Conservation (phyloP, 1,284 basidiomycete genomes). For the Laetiporus sulphureus region DNA sequence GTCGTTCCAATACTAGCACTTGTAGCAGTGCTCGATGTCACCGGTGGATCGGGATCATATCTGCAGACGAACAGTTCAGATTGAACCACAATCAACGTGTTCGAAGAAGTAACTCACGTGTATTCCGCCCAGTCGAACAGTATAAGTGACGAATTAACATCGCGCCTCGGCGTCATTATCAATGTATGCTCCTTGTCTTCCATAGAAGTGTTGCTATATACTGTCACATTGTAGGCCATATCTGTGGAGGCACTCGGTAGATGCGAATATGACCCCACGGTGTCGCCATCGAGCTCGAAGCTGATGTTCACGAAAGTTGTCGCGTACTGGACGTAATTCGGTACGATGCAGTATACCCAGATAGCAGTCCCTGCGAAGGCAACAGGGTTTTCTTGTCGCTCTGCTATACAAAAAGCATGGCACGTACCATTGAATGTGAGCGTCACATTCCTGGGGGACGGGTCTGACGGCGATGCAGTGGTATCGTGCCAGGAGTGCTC, state of each 20-base stretch:
- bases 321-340: slow-evolving; percentile 9
- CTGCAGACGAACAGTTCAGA: too few species aligned
- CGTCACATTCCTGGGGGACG: not conserved
- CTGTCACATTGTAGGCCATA: slow-evolving; percentile 20
- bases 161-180: slow-evolving; percentile 9
- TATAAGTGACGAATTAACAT: not conserved
- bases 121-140: slow-evolving; percentile 2
- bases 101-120: not conserved
- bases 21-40: too few species aligned
- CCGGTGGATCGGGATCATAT: not conserved
- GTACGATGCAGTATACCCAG: slow-evolving; percentile 28
- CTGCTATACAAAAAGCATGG: too few species aligned
- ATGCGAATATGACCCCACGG: slow-evolving; percentile 14
- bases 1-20: too few species aligned
- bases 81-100: too few species aligned
- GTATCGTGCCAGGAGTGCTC: slow-evolving; percentile 18
- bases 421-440: slow-evolving; percentile 3
- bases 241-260: slow-evolving; percentile 10
- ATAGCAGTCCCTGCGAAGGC: slow-evolving; percentile 20
- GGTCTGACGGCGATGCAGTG: slow-evolving; percentile 2
- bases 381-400: not conserved
- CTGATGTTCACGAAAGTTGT: slow-evolving; percentile 19
- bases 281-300: slow-evolving; percentile 20
- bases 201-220: slow-evolving; percentile 17
- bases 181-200: slow-evolving; percentile 21